A percentile compares a stretch with the other conserved stretches of the same genome.
Evolutionary conservation across 345 rosid genomes (phyloP).

Genomic region (Syzygium aromaticum): DNA sequence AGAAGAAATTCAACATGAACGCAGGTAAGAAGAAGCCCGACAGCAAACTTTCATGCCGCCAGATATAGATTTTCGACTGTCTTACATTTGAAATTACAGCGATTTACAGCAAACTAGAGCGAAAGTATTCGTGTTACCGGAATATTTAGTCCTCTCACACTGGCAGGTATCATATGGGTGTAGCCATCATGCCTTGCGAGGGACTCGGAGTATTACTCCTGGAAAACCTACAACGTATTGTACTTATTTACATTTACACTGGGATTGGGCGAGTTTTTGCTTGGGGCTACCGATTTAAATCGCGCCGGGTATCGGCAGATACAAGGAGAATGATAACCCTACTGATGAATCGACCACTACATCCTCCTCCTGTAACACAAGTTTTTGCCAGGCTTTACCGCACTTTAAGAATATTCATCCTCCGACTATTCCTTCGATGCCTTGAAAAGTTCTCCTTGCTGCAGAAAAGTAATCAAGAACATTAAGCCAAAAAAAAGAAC

Average conservation of each 20-base stretch:
- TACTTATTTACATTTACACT: background rate
- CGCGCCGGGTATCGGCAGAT: background rate
- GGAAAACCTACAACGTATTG: background rate
- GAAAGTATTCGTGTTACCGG: background rate
- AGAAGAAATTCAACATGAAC: background rate
- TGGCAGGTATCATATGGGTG: background rate
- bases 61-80: background rate
- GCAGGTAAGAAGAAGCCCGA: background rate
- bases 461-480: background rate
- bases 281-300: background rate
- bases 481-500: background rate
- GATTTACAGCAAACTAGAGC: background rate
- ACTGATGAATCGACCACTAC: background rate
- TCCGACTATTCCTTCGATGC: background rate
- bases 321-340: background rate
- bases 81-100: background rate
- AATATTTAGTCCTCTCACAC: background rate
- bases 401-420: background rate
- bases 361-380: background rate
- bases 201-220: background rate
- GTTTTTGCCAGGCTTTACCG: background rate
- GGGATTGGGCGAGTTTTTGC: background rate
- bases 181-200: background rate
- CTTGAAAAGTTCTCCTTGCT: background rate
- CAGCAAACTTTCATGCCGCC: background rate